Conservation (phyloP, 176 grass and related monocot genomes). For the Alopecurus myosuroides region DNA sequence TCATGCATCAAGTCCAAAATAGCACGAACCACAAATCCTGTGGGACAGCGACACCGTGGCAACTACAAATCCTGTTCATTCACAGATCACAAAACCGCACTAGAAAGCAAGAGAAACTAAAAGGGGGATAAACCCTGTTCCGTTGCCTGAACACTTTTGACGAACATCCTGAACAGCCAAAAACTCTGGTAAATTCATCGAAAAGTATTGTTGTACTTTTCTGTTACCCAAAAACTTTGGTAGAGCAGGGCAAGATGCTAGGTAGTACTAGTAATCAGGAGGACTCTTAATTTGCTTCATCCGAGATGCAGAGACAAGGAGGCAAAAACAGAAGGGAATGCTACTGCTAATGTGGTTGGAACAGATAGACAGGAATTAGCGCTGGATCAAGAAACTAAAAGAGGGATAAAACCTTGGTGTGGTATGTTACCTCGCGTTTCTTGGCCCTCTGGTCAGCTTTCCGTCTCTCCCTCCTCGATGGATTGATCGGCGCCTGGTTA, state of each 20-base stretch:
- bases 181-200: too few relatives aligned
- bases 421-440: conserved; percentile 14
- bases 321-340: background rate
- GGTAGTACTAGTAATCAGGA: background rate
- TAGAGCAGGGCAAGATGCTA: background rate
- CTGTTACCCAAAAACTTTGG: background rate
- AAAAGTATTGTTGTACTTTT: background rate
- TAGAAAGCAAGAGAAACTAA: background rate
- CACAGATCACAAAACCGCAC: background rate
- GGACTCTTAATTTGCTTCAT: background rate
- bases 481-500: background rate
- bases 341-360: background rate
- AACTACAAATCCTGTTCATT: background rate
- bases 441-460: background rate
- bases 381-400: background rate
- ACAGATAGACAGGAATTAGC: background rate
- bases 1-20: background rate
- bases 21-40: background rate
- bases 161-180: background rate
- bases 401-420: background rate
- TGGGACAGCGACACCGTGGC: background rate
- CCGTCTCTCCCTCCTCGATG: background rate
- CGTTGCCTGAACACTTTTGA: background rate
- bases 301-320: background rate
- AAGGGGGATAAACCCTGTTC: too few relatives aligned